Evolutionary conservation across 75 land plant genomes (phyloP), one percentile per base, ranked within the genome.

Genomic region (Larix kaempferi): DNA sequence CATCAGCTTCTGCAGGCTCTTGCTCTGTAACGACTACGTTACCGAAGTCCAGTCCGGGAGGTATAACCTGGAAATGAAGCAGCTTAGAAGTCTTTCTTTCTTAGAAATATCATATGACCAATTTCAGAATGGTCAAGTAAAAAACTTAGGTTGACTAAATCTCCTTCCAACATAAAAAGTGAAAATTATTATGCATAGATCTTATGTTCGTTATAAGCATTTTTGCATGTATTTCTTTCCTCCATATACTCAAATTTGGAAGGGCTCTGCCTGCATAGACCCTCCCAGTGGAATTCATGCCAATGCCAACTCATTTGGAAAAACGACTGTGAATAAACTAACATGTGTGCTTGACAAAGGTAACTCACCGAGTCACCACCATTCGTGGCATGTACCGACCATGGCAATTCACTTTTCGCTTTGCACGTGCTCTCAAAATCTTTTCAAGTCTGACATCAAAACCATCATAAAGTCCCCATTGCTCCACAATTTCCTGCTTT

Each of bases 391-490:
- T 92, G 80, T 74, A 91, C 11, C 94, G 92, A 10, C 92, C 96
- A 84, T 89, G 91, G 69, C 96, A 94, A 73, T 80, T 86, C 29
- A 92, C 90, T 10, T 90, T 86, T 67, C 91, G 80, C 74, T 87
- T 88, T 15, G 84, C 78, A 44, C 91, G 82, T 6, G 92, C 94
- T 54, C 96, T 77, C 77, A 94, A 74, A 44, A 87, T 86, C 74
- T 77, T 88, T 76, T 91, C 94, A 41, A 94, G 88, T 78, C 89
- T 89, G 37, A 91, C 91, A 82, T 93, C 90, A 89, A 95, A 95
- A n/a, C 98, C 95, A 83, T 95, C 93, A 88, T 95, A 95, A 29
- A 95, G 74, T 2, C 91, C 81, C 98, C 98, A 95, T 55, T 95
- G 98, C 75, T 93, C 90, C 17, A 89, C 95, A 73, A 95, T 89